Evolutionary conservation across 208 protist genomes (phyloP), one percentile per base, ranked within the genome.

Genomic region (Leishmania tarentolae): DNA sequence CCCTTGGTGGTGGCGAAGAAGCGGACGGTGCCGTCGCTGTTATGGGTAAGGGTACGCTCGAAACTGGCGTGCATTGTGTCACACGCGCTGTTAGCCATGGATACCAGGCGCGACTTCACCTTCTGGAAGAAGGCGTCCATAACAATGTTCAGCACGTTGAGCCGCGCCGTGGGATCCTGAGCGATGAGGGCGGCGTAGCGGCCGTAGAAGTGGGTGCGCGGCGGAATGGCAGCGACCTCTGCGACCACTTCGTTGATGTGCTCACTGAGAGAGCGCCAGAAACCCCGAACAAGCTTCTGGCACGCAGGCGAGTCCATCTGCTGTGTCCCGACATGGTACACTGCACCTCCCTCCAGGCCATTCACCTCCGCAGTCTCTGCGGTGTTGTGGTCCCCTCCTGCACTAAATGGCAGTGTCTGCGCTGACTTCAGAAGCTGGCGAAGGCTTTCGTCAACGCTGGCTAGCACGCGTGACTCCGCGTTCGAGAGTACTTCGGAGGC

Each of bases 61-160:
- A 96, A 97, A 35, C 83, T 90, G 31, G 88, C 80, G 85, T 96
- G 92, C 84, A 96, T 91, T 37, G 91, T 94, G 44, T 95, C 91
- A 5, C 86, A 71, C n/a, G 88, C 92, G 75, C 88, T 92, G 76
- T 94, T 87, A 19, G 94, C 88, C 91, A 97, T 95, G 4, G 94
- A 89, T 6, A 79, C 71, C 80, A 97, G 59, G 46, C 94, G 94
- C 21, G 83, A 83, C 42, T 63, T 71, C 46, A 95, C 77, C 78
- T 95, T 94, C 31, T 88, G 86, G 52, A 92, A 86, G 31, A 95
- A 63, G 1, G 85, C 86, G 42, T 93, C 87, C 28, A 89, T 90
- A n/a, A 93, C 88, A 4, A 83, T 78, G 70, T 90, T 88, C 66
- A 86, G 78, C 61, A 94, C 90, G 66, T 80, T 80, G 59, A 84